phyloP scores from a whole-genome alignment of 441 rosid species.

The Kokia cookei region DNA sequence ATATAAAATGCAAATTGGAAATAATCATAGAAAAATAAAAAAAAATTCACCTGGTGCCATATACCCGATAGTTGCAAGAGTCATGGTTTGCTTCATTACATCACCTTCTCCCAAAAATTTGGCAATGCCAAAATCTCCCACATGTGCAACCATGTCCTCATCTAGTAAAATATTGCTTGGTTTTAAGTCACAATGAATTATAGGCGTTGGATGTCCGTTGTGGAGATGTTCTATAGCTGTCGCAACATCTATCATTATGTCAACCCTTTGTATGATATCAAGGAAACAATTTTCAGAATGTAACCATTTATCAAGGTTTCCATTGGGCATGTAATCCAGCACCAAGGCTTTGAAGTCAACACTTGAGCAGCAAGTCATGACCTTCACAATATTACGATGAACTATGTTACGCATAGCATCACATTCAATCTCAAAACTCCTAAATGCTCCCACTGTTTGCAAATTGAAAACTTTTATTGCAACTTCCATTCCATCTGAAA shows the following conservation, averaged over 20 bases:
- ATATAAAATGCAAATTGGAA: no score
- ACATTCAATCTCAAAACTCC: background rate
- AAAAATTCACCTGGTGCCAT: background rate
- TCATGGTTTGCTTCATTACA: background rate
- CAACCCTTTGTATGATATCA: background rate
- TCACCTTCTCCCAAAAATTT: background rate
- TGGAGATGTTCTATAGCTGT: background rate
- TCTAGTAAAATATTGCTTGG: background rate
- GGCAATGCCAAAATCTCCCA: background rate
- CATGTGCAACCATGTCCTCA: background rate
- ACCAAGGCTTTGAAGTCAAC: background rate
- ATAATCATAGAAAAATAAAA: background rate
- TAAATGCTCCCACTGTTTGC: background rate
- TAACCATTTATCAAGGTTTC: background rate
- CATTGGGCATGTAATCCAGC: background rate
- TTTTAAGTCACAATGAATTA: background rate
- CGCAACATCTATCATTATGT: background rate
- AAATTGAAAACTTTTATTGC: background rate
- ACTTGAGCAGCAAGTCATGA: background rate
- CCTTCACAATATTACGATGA: background rate
- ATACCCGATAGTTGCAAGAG: background rate
- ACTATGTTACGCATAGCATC: background rate
- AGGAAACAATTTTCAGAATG: background rate
- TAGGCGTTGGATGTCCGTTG: background rate
- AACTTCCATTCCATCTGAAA: background rate